Evolutionary conservation across 148 eudicot species (phyloP).

Genomic region (Rhododendron kiyosumense): DNA sequence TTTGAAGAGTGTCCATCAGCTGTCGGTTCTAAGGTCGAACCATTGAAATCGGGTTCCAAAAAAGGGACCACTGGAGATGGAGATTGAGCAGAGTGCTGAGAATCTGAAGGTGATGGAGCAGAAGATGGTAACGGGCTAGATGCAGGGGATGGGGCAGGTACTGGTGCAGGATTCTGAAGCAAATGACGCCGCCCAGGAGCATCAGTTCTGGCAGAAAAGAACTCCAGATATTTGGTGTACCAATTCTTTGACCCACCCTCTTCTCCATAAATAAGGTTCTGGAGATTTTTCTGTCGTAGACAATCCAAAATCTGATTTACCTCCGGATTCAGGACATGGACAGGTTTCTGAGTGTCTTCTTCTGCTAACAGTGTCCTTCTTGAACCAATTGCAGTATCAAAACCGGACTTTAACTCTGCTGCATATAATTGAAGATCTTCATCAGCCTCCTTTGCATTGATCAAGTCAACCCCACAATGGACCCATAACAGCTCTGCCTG

Average conservation of each 20-base stretch:
- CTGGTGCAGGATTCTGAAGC: slow-evolving; percentile 23
- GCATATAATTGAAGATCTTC: slow-evolving; percentile 35
- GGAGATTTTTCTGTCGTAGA: slow-evolving; percentile 38
- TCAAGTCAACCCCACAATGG: slow-evolving; percentile 55
- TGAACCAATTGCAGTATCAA: slow-evolving; percentile 10
- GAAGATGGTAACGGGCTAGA: slow-evolving; percentile 22
- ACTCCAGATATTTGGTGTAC: slow-evolving; percentile 38
- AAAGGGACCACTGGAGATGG: slow-evolving; percentile 13
- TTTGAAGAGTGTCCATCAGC: slow-evolving; percentile 17
- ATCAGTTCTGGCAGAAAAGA: slow-evolving; percentile 22
- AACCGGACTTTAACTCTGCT: slow-evolving; percentile 15
- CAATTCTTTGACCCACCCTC: slow-evolving; percentile 34
- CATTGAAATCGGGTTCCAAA: slow-evolving; percentile 13
- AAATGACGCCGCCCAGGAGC: slow-evolving; percentile 36
- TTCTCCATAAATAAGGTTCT: slow-evolving; percentile 39
- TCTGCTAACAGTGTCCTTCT: slow-evolving; percentile 23
- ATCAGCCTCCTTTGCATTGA: slow-evolving; percentile 37
- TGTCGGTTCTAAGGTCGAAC: slow-evolving; percentile 20
- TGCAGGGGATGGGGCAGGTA: slow-evolving; percentile 28
- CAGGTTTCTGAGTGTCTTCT: slow-evolving; percentile 32
- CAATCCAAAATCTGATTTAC: slow-evolving; percentile 50
- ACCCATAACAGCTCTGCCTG: slow-evolving; percentile 63
- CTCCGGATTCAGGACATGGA: slow-evolving; percentile 36
- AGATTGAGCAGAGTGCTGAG: background rate
- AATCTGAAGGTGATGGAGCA: slow-evolving; percentile 8